These are phyloP conservation scores for Jatropha curcas DNA, from an alignment of 345 rosid genomes.

Conservation along the genomic window DNA sequence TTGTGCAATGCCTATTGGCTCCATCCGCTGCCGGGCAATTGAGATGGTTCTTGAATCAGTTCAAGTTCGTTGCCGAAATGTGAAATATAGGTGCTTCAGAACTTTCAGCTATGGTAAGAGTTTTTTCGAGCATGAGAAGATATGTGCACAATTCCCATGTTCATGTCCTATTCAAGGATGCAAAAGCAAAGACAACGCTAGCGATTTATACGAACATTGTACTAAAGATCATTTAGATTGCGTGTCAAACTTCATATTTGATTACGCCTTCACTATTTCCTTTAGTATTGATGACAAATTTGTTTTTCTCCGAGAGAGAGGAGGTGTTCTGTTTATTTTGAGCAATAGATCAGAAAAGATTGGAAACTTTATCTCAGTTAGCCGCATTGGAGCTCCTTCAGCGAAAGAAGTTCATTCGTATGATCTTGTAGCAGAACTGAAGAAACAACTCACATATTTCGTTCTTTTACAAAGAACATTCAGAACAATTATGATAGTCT, in stretches of 20 bases:
- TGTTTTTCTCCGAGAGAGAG: neutral
- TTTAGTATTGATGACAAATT: slow-evolving; percentile 32
- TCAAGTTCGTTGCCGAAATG: slow-evolving; percentile 29
- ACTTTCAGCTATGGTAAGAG: slow-evolving; percentile 20
- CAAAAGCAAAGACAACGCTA: slow-evolving; percentile 27
- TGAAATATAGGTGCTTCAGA: slow-evolving; percentile 35
- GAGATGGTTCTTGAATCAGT: slow-evolving; percentile 40
- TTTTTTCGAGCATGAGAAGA: slow-evolving; percentile 27
- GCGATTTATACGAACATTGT: slow-evolving; percentile 32
- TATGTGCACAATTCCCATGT: slow-evolving; percentile 33
- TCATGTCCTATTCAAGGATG: slow-evolving; percentile 43
- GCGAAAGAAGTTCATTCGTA: neutral
- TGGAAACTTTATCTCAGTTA: neutral
- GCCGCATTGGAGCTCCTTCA: neutral
- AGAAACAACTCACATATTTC: neutral
- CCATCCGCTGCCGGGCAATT: slow-evolving; percentile 28
- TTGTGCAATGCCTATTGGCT: slow-evolving; percentile 23
- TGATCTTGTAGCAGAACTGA: neutral
- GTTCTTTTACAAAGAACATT: neutral
- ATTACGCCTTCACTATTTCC: neutral
- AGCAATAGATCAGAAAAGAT: neutral
- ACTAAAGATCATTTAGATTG: slow-evolving; percentile 29
- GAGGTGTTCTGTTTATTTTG: neutral
- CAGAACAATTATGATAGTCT: neutral
- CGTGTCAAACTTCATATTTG: neutral